These are phyloP conservation scores for Blastomyces percursus DNA, from an alignment of 2,329 filamentous ascomycete species.

Conservation along the genomic window DNA sequence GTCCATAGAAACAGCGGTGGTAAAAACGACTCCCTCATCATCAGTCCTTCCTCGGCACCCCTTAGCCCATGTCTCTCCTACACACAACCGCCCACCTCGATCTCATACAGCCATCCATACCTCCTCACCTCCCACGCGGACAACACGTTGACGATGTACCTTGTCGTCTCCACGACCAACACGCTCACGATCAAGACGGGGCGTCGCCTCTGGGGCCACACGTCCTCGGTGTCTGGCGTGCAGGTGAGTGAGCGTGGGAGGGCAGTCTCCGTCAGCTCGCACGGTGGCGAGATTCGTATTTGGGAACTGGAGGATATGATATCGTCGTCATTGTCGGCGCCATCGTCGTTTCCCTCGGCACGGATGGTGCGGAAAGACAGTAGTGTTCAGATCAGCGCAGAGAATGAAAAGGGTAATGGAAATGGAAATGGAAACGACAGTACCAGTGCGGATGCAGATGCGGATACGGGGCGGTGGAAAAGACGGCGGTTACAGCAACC, in stretches of 20 bases:
- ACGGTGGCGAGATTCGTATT: constrained; percentile 68
- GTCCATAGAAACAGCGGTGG: background rate
- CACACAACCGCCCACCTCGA: constrained; percentile 44
- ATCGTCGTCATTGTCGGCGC: constrained; percentile 33
- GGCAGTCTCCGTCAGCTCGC: constrained; percentile 74
- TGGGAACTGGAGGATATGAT: constrained; percentile 78
- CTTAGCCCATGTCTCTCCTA: constrained; percentile 7
- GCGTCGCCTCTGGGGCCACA: constrained; percentile 79
- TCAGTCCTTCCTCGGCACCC: background rate
- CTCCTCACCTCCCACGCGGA: constrained; percentile 73
- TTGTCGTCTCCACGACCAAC: constrained; percentile 62
- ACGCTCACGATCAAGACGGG: constrained; percentile 59
- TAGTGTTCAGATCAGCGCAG: constrained; percentile 45
- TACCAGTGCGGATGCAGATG: background rate
- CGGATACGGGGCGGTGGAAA: constrained; percentile 1
- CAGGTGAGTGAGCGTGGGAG: constrained; percentile 77
- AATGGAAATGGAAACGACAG: background rate
- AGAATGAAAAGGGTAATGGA: constrained; percentile 16
- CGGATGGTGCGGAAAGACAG: constrained; percentile 35
- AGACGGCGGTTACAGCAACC: constrained; percentile 7
- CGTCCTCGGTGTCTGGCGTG: constrained; percentile 74
- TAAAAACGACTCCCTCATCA: background rate
- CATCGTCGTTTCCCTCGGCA: constrained; percentile 30
- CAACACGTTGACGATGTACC: constrained; percentile 73
- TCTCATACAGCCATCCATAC: constrained; percentile 73